A percentile compares a stretch with the other conserved stretches of the same genome.
These are phyloP conservation scores for Pseudozyma tsukubaensis DNA, from an alignment of 1,284 basidiomycete genomes.

Conservation along the genomic window DNA sequence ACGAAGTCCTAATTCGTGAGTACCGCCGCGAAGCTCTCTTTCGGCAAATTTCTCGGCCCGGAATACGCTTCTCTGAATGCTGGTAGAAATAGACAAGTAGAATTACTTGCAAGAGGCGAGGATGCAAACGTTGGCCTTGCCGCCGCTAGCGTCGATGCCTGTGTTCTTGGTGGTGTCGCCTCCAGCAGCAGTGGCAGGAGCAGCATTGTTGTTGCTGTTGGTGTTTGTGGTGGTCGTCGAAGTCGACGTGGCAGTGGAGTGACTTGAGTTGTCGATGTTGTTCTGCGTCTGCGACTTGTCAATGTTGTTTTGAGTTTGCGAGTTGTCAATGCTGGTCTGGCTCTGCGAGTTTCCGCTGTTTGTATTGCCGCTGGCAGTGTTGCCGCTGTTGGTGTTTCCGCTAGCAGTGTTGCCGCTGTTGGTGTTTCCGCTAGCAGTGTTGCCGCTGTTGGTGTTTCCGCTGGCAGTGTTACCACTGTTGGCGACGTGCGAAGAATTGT, in stretches of 20 bases:
- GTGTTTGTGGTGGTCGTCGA: background rate
- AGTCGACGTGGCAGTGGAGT: background rate
- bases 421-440: background rate
- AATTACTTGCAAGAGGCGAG: conserved; percentile 25
- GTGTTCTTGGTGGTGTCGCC: conserved; percentile 17
- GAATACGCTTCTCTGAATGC: too few relatives aligned
- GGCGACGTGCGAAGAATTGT: background rate
- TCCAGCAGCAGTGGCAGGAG: background rate
- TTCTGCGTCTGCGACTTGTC: background rate
- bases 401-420: too few relatives aligned
- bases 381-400: conserved; percentile 1
- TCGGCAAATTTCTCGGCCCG: too few relatives aligned
- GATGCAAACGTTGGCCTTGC: conserved; percentile 33
- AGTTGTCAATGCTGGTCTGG: background rate
- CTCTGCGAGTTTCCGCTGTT: background rate
- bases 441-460: conserved; percentile 1
- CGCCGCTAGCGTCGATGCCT: conserved; percentile 13
- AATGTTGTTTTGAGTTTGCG: background rate
- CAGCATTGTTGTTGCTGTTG: conserved; percentile 7
- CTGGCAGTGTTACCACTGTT: too few relatives aligned
- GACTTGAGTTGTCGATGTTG: background rate
- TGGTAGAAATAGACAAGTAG: too few relatives aligned
- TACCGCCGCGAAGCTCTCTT: too few relatives aligned
- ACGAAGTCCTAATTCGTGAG: too few relatives aligned
- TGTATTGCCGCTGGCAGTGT: background rate